phyloP scores from a whole-genome alignment of 2,329 filamentous ascomycete genomes.

The Coniochaeta hoffmannii region DNA sequence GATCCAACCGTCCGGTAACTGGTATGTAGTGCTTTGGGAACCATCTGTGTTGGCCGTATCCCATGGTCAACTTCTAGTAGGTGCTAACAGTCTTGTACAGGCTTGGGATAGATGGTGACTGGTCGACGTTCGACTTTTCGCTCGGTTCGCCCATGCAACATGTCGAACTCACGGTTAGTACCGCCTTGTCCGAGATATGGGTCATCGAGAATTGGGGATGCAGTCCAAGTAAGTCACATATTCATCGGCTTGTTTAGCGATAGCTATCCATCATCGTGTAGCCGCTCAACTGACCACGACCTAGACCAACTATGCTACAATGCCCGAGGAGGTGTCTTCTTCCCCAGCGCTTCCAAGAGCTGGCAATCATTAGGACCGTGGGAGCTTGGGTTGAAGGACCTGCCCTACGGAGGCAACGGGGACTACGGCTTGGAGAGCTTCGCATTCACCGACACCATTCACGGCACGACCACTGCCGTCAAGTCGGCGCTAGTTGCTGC shows the following conservation, averaged over 20 bases:
- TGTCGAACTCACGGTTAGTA: slow-evolving; percentile 55
- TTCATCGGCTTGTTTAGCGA: background rate
- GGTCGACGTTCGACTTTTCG: slow-evolving; percentile 61
- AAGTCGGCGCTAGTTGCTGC: slow-evolving; percentile 39
- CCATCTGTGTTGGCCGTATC: background rate
- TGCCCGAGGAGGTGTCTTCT: slow-evolving; percentile 53
- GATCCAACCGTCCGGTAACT: slow-evolving; percentile 19
- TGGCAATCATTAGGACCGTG: slow-evolving; percentile 55
- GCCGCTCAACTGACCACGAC: slow-evolving; percentile 13
- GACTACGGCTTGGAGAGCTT: slow-evolving; percentile 53
- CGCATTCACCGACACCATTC: slow-evolving; percentile 29
- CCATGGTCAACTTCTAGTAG: background rate
- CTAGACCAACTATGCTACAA: slow-evolving; percentile 44
- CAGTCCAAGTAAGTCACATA: slow-evolving; percentile 30
- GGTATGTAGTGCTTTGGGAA: slow-evolving; percentile 13
- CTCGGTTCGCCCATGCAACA: slow-evolving; percentile 34
- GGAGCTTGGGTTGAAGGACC: slow-evolving; percentile 50
- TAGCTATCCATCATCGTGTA: too few species aligned
- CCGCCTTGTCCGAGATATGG: slow-evolving; percentile 65
- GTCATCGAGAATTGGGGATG: slow-evolving; percentile 54
- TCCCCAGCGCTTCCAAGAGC: slow-evolving; percentile 42
- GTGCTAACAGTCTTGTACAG: slow-evolving; percentile 24
- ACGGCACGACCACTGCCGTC: slow-evolving; percentile 30
- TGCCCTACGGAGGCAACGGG: slow-evolving; percentile 54
- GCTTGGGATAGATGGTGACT: slow-evolving; percentile 60